A percentile compares a stretch with the other conserved stretches of the same genome.
phyloP scores from a whole-genome alignment of 345 rosid genomes.

The Moricandia moricandioides region DNA sequence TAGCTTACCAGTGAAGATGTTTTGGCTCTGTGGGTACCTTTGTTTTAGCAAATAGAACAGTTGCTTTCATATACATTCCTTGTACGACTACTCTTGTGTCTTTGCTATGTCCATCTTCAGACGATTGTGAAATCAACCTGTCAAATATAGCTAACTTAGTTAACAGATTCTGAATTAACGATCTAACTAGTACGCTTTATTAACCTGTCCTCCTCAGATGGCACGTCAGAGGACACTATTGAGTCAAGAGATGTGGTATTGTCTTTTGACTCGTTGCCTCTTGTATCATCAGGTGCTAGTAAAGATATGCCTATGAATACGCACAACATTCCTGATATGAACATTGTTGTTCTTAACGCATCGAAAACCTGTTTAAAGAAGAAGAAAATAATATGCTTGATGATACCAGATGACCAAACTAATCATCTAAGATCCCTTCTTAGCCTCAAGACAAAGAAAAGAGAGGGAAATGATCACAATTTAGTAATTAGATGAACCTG shows the following conservation, averaged over 20 bases:
- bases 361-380: conserved; percentile 65
- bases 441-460: not conserved
- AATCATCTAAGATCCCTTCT: not conserved
- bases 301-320: conserved; percentile 89
- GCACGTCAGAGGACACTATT: conserved; percentile 48
- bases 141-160: conserved; percentile 29
- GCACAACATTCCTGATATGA: conserved; percentile 80
- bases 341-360: conserved; percentile 88
- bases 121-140: conserved; percentile 59
- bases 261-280: conserved; percentile 79
- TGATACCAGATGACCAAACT: not conserved
- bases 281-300: conserved; percentile 92
- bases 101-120: conserved; percentile 56
- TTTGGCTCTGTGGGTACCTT: conserved; percentile 52
- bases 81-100: conserved; percentile 60
- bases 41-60: conserved; percentile 61
- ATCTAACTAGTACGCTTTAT: not conserved
- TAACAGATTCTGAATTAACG: not conserved
- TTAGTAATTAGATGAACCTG: conserved; percentile 52
- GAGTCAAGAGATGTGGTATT: conserved; percentile 51
- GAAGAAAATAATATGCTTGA: not conserved
- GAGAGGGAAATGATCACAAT: not conserved
- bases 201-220: conserved; percentile 76
- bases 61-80: conserved; percentile 50
- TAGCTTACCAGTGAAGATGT: not conserved